Base-by-base conservation (phyloP, 106 monocot genomes). In the Platanthera guangdongensis region DNA sequence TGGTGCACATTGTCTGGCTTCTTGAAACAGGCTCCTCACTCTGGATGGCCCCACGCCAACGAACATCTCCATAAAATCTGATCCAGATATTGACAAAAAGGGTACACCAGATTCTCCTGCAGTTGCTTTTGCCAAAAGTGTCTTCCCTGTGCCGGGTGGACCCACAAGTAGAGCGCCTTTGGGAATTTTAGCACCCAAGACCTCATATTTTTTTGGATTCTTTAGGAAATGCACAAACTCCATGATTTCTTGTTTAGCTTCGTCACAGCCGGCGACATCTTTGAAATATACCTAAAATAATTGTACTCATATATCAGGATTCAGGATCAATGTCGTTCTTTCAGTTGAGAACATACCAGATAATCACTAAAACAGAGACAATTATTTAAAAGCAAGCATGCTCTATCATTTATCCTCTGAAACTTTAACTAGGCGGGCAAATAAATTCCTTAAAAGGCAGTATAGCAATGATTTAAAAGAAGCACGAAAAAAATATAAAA, bases 61-160 rank as follows among this genome's bases (percentile, higher is more conserved):
- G 85, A 99, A 99, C 94, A 99, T 99, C 80, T 99, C 99, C 99
- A 94, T 92, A 71, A 99, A 99, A 77, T 99, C 99, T 52, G 99
- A 99, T 77, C 94, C 99, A 80, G 99, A 92, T 48, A 99, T 94
- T n/a, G 92, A 99, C 67, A 99, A 76, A 52, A 99, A 99, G 6
- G 99, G 99, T 15, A 99, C 99, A 52, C 76, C 90, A 53, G 99
- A 99, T 80, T 99, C 99, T 63, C 99, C 99, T 15, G 94, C 99
- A 51, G 92, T 99, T 75, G 99, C 99, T 84, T 99, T 99, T 10
- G 99, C 94, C 72, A 99, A 92, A 72, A 99, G 94, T 18, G 99
- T 99, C 67, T 99, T 99, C 51, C 99, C 99, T 5, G 99, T 99
- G 21, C 99, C 99, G 55, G 99, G 99, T 74, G 94, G 99, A 7